A percentile compares a stretch with the other conserved stretches of the same genome.
phyloP scores from a whole-genome alignment of 2,329 filamentous ascomycete species.

The Rhexocercosporidium sp. region DNA sequence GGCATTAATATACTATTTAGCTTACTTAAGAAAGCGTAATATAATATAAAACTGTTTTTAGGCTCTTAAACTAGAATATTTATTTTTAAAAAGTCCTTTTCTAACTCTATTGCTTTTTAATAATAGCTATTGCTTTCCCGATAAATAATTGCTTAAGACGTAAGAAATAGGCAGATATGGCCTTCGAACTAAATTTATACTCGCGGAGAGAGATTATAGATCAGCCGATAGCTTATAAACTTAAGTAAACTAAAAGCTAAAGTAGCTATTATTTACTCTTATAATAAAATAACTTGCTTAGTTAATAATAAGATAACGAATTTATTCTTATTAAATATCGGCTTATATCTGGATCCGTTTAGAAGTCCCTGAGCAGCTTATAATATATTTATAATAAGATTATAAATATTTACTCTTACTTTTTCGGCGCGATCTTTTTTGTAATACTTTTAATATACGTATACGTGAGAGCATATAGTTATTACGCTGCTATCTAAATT shows the following conservation, averaged over 20 bases:
- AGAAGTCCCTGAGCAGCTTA: no score
- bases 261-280: no score
- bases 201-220: not conserved
- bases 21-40: not conserved
- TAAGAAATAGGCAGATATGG: not conserved
- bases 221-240: not conserved
- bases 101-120: not conserved
- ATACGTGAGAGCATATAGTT: no score
- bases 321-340: no score
- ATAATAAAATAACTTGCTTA: no score
- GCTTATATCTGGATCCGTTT: no score
- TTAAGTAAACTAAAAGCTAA: conserved; percentile 26
- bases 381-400: no score
- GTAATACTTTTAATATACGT: no score
- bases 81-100: not conserved
- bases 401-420: no score
- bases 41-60: not conserved
- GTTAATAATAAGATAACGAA: no score
- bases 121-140: not conserved
- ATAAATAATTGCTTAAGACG: not conserved
- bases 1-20: not conserved
- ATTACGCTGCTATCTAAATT: no score
- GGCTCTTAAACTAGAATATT: not conserved
- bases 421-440: no score
- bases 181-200: not conserved